phyloP scores from a whole-genome alignment of 192 early-diverging fungal species.

The Linderina pennispora region DNA sequence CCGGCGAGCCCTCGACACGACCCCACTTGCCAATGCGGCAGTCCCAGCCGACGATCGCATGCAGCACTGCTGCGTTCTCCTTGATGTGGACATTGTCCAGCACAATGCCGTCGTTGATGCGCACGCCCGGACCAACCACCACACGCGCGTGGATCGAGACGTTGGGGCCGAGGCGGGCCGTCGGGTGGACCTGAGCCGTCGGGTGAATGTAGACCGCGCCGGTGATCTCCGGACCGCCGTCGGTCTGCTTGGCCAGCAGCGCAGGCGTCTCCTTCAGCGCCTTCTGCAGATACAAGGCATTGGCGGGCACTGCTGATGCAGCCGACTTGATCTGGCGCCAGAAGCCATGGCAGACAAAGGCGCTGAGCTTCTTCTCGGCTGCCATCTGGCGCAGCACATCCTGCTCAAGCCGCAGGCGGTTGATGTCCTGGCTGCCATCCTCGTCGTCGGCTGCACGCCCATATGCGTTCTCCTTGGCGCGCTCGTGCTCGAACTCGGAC shows the following conservation, averaged over 20 bases:
- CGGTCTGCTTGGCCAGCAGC: slow-evolving; percentile 29
- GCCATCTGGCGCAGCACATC: slow-evolving; percentile 87
- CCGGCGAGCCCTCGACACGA: slow-evolving; percentile 84
- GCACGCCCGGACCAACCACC: slow-evolving; percentile 82
- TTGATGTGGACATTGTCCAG: slow-evolving; percentile 91
- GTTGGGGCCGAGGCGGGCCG: slow-evolving; percentile 93
- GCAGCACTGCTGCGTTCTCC: slow-evolving; percentile 79
- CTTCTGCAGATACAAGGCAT: slow-evolving; percentile 88
- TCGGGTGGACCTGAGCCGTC: slow-evolving; percentile 86
- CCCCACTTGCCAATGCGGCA: slow-evolving; percentile 89
- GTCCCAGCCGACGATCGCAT: slow-evolving; percentile 92
- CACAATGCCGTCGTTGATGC: slow-evolving; percentile 90
- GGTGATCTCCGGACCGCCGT: slow-evolving; percentile 67
- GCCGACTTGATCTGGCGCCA: slow-evolving; percentile 98
- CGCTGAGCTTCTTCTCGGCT: slow-evolving; percentile 76
- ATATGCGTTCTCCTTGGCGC: slow-evolving; percentile 51
- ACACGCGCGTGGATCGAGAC: slow-evolving; percentile 90
- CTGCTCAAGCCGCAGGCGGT: slow-evolving; percentile 80
- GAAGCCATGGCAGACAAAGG: slow-evolving; percentile 79
- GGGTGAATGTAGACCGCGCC: slow-evolving; percentile 95
- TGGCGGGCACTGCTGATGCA: slow-evolving; percentile 88
- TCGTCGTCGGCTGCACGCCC: slow-evolving; percentile 29
- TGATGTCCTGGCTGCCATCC: slow-evolving; percentile 52
- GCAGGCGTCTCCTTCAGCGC: slow-evolving; percentile 60
- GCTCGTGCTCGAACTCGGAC: slow-evolving; percentile 38